Evolutionary conservation across 148 eudicot genomes (phyloP).

Genomic region (Camellia granthamiana): DNA sequence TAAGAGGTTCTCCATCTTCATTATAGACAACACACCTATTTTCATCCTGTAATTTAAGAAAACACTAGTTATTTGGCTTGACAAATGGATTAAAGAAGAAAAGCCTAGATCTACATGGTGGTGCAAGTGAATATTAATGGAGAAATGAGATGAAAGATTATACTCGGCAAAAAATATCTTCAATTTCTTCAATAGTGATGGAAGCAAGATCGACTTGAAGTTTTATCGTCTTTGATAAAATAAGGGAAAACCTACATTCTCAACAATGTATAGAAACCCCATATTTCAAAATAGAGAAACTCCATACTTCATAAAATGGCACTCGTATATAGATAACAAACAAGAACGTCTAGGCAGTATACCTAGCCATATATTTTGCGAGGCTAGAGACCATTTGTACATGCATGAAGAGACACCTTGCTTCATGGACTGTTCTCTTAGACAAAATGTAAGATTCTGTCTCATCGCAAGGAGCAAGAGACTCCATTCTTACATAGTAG

Average conservation of each 20-base stretch:
- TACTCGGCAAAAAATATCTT: slow-evolving; percentile 65
- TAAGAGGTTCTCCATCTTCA: slow-evolving; percentile 45
- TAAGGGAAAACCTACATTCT: slow-evolving; percentile 65
- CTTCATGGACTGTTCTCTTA: no score
- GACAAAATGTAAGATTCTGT: no score
- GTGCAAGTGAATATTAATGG: not conserved
- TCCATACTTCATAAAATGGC: not conserved
- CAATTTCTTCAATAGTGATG: slow-evolving; percentile 37
- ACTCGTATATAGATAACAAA: no score
- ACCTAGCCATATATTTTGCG: no score
- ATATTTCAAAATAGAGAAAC: not conserved
- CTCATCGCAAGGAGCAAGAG: no score
- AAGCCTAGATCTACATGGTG: not conserved
- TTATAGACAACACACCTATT: slow-evolving; percentile 32
- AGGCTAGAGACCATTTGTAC: no score
- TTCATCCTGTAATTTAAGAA: slow-evolving; percentile 42
- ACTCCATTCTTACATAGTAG: no score
- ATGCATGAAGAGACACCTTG: no score
- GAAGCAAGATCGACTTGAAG: slow-evolving; percentile 48
- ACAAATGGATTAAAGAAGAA: not conserved
- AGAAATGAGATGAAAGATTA: slow-evolving; percentile 9
- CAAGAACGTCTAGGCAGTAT: no score
- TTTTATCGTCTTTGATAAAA: slow-evolving; percentile 63
- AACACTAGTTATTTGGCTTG: not conserved
- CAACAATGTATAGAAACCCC: not conserved